Base-by-base conservation (phyloP, 352 stramenopile species). In the Phytophthora citricola region DNA sequence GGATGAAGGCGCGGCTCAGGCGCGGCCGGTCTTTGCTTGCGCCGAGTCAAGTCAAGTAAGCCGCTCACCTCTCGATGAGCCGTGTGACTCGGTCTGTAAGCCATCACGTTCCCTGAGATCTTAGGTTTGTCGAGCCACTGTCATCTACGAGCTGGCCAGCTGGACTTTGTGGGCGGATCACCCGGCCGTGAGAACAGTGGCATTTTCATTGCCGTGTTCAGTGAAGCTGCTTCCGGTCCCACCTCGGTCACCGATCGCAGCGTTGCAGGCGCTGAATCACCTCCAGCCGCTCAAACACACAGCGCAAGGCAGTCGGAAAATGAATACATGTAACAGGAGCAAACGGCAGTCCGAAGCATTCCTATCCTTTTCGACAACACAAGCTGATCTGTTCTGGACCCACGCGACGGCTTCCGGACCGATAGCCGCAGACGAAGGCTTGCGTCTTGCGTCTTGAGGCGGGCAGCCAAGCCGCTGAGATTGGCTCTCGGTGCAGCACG, bases 51-150 rank as follows among this genome's bases (percentile, higher is more conserved):
- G 36, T 56, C 14, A 5, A 43, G 14, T 43, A 20, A 43, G 38
- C 64, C 58, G 38, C 41, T 24, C 65, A 65, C 66, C 69, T 60
- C 36, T 58, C 45, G 47, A 54, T 46, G 36, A 20, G 59, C 29
- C 59, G 66, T 73, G 66, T 73, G 66, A 73, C 66, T 73, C 59
- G 63, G 14, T 24, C 20, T 43, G 31, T 47, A 43, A 66, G 66
- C 66, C 66, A 73, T 64, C 65, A 61, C 58, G 51, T 68, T 43
- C 29, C 65, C 66, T 73, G 59, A 73, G 66, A 73, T 73, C 59
- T 73, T 69, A 51, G 43, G 49, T 48, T 29, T 39, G 5, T 34
- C 22, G 38, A 39, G 36, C 60, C 39, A 69, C 61, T 64, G 45
- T 53, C 43, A 56, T 61, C 51, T 31, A 67, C 17, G 32, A 26